Percentiles rank a stretch among this genome's conserved stretches.
phyloP scores from a whole-genome alignment of 495 filamentous ascomycete species.

The Elasticomyces elasticus region DNA sequence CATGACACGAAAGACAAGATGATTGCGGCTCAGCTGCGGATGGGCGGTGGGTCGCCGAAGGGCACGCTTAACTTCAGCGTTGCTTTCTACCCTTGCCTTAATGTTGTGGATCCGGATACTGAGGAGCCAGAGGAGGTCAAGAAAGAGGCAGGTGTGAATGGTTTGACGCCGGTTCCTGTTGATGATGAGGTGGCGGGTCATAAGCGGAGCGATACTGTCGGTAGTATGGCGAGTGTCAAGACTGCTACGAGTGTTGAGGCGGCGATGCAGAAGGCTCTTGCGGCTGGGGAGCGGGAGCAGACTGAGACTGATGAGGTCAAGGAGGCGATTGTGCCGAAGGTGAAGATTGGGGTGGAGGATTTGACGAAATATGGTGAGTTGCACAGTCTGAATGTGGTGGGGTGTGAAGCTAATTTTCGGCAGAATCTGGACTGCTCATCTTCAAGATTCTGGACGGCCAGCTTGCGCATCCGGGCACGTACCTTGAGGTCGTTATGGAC shows the following conservation, averaged over 20 bases:
- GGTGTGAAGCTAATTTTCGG: no score
- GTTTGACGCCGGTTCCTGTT: neutral
- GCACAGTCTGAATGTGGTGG: neutral
- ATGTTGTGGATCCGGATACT: slow-evolving; percentile 86
- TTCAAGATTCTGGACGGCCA: slow-evolving; percentile 89
- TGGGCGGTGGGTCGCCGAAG: slow-evolving; percentile 61
- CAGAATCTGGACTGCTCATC: slow-evolving; percentile 83
- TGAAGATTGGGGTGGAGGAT: slow-evolving; percentile 67
- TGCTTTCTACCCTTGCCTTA: slow-evolving; percentile 81
- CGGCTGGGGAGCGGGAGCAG: slow-evolving; percentile 44
- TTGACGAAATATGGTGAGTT: slow-evolving; percentile 60
- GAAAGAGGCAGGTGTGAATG: slow-evolving; percentile 8
- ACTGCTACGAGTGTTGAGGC: slow-evolving; percentile 17
- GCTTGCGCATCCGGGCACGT: slow-evolving; percentile 61
- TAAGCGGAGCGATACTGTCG: slow-evolving; percentile 3
- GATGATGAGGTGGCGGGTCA: neutral
- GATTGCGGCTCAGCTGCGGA: slow-evolving; percentile 51
- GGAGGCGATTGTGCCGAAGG: slow-evolving; percentile 56
- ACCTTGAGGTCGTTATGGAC: slow-evolving; percentile 85
- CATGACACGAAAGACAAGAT: slow-evolving; percentile 57
- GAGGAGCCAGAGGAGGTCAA: slow-evolving; percentile 48
- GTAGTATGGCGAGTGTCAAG: slow-evolving; percentile 11
- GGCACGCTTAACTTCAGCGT: slow-evolving; percentile 75
- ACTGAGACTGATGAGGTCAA: slow-evolving; percentile 38
- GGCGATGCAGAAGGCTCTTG: slow-evolving; percentile 34